phyloP scores from a whole-genome alignment of 202 grass and related monocot species.

The Saccharum hybrid region DNA sequence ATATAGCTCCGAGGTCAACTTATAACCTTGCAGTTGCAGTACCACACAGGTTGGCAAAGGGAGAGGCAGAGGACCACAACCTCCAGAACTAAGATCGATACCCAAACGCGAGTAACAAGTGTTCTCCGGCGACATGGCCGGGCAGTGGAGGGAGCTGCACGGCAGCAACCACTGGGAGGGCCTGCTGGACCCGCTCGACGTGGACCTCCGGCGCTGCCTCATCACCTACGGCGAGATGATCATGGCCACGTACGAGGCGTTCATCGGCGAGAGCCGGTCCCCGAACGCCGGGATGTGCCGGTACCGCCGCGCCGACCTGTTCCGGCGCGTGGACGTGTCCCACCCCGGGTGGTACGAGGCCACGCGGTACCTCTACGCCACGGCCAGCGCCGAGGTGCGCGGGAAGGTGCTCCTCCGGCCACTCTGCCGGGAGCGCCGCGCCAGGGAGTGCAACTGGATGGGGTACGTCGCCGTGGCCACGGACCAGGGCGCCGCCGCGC shows the following conservation, averaged over 20 bases:
- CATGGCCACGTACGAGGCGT: constrained; percentile 68
- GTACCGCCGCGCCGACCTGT: constrained; percentile 61
- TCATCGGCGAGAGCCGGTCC: constrained; percentile 67
- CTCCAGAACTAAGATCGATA: background rate
- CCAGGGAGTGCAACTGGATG: constrained; percentile 67
- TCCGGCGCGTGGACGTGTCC: constrained; percentile 63
- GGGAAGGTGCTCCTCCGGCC: constrained; percentile 56
- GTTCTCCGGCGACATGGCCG: constrained; percentile 54
- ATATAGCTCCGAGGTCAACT: constrained; percentile 10
- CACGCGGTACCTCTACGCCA: constrained; percentile 64
- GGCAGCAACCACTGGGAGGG: constrained; percentile 69
- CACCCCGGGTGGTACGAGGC: constrained; percentile 50
- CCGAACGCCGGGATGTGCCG: constrained; percentile 74
- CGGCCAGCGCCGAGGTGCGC: constrained; percentile 52
- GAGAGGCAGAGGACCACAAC: background rate
- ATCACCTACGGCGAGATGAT: constrained; percentile 77
- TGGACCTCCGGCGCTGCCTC: constrained; percentile 64
- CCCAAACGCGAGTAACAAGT: background rate
- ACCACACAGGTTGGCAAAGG: constrained; percentile 37
- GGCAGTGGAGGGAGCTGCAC: constrained; percentile 69
- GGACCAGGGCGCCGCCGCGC: constrained; percentile 50
- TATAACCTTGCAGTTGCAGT: constrained; percentile 14
- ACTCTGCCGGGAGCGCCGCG: constrained; percentile 41
- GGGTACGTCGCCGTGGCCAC: constrained; percentile 70
- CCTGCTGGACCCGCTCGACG: constrained; percentile 73